Base-by-base conservation (phyloP, 2,329 filamentous ascomycete genomes). In the Alternaria angustiovoidea region DNA sequence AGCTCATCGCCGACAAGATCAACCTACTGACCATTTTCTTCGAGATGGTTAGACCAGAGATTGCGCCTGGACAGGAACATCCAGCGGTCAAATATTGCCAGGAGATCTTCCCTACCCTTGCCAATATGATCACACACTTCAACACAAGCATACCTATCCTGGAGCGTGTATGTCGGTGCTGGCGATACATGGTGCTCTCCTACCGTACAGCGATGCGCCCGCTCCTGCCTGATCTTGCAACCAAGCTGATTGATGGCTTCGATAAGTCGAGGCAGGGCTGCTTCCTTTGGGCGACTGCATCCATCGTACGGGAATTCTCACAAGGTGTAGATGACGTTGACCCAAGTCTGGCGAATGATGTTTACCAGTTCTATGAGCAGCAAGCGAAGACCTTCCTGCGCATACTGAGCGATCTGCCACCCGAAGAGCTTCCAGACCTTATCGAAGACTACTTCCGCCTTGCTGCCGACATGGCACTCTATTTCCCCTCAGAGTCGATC, bases 381-480 rank as follows among this genome's bases (percentile, higher is more conserved):
- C 95, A 99, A 80, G 92, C 94, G 2, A 91, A 92, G 22, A 92
- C 89, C 9, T 97, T 98, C 81, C 84, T 99, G 62, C 89, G 92
- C 32, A 93, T 94, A 66, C 87, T 99, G 81, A 96, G 91, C 72
- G 92, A 96, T 67, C 82, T 97, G 7, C 88, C 92, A 28, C 88
- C 88, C 3, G 85, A 88, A 67, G 91, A 96, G 70, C 84, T 96
- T 6, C 92, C 93, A 2, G 88, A 91, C 75, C 81, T 97, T 59
- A 96, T 97, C 69, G 94, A 97, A 76, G 94, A 97, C 77, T 99
- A 97, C 81, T 99, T 96, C 86, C 91, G 95, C 28, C 87, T 99
- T 8, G 87, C 94, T 38, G 91, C 93, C 9, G 95, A 99, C 77
- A 94, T 95, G 32, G 86, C 97, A 26, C 89, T 97, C 51, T 99